Evolutionary conservation across 768 basidiomycete species (phyloP).

Genomic region (Rhizopogon vesiculosus): DNA sequence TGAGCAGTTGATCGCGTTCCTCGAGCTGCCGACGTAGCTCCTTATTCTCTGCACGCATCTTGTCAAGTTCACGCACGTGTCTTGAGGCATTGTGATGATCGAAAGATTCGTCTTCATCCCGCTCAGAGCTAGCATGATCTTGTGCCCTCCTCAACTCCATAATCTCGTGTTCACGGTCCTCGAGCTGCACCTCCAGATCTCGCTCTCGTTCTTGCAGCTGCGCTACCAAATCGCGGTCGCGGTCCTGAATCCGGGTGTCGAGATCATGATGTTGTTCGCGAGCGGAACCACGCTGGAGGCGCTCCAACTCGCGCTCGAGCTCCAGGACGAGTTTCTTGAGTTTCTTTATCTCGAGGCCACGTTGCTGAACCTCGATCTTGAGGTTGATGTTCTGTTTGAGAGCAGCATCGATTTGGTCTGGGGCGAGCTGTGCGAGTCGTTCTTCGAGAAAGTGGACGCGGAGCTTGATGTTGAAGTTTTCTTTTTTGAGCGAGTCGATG

Average conservation of each 20-base stretch:
- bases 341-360: slow-evolving; percentile 88
- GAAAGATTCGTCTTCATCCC: slow-evolving; percentile 38
- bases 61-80: slow-evolving; percentile 46
- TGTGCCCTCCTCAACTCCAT: slow-evolving; percentile 57
- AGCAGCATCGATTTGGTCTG: slow-evolving; percentile 88
- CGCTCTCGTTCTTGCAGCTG: slow-evolving; percentile 49
- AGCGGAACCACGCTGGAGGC: slow-evolving; percentile 45
- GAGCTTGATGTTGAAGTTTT: slow-evolving; percentile 95
- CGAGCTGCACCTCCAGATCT: slow-evolving; percentile 73
- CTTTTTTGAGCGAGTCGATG: slow-evolving; percentile 93
- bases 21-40: slow-evolving; percentile 55
- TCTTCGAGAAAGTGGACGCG: slow-evolving; percentile 96
- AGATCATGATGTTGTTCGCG: slow-evolving; percentile 22
- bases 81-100: slow-evolving; percentile 39
- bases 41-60: slow-evolving; percentile 59
- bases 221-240: slow-evolving; percentile 29
- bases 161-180: slow-evolving; percentile 68
- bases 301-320: slow-evolving; percentile 75
- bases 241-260: slow-evolving; percentile 26
- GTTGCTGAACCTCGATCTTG: slow-evolving; percentile 88
- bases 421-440: slow-evolving; percentile 81
- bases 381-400: slow-evolving; percentile 91
- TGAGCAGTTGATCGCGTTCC: slow-evolving; percentile 52
- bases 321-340: slow-evolving; percentile 85
- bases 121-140: slow-evolving; percentile 46